These are phyloP conservation scores for Mallotus japonicus DNA, from an alignment of 441 rosid genomes.

Conservation along the genomic window DNA sequence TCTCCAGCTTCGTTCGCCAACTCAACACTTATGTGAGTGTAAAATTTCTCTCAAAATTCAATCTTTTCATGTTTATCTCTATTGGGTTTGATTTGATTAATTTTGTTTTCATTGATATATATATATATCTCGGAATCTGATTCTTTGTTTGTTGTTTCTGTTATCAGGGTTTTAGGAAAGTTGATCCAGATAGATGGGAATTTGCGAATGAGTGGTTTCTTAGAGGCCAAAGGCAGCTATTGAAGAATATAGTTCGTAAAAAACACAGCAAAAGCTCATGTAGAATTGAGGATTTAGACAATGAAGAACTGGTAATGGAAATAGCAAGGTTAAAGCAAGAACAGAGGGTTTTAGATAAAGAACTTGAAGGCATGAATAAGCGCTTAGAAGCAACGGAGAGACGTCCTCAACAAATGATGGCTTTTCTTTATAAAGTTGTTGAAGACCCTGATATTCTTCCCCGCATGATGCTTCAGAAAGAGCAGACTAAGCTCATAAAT, in stretches of 20 bases:
- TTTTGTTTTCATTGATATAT: too few species aligned
- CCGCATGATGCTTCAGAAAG: constrained; percentile 60
- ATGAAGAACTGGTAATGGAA: constrained; percentile 64
- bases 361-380: constrained; percentile 61
- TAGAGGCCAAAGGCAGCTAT: constrained; percentile 59
- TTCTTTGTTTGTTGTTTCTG: neutral
- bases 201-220: constrained; percentile 81
- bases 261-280: constrained; percentile 42
- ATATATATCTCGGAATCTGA: too few species aligned
- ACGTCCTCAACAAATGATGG: constrained; percentile 82
- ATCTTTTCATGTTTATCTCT: neutral
- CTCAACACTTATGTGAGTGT: constrained; percentile 69
- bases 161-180: constrained; percentile 73
- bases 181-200: constrained; percentile 84
- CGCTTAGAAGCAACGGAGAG: constrained; percentile 75
- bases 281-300: constrained; percentile 48
- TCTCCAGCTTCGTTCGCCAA: constrained; percentile 86
- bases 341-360: constrained; percentile 56
- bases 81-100: too few species aligned
- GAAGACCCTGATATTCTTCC: constrained; percentile 79
- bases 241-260: constrained; percentile 59
- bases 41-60: neutral
- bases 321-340: constrained; percentile 71
- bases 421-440: constrained; percentile 64
- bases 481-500: constrained; percentile 27